Percentiles rank a stretch among this genome's conserved stretches.
Conservation (phyloP, 1,284 basidiomycete species). For the Pterulicium gracile region DNA sequence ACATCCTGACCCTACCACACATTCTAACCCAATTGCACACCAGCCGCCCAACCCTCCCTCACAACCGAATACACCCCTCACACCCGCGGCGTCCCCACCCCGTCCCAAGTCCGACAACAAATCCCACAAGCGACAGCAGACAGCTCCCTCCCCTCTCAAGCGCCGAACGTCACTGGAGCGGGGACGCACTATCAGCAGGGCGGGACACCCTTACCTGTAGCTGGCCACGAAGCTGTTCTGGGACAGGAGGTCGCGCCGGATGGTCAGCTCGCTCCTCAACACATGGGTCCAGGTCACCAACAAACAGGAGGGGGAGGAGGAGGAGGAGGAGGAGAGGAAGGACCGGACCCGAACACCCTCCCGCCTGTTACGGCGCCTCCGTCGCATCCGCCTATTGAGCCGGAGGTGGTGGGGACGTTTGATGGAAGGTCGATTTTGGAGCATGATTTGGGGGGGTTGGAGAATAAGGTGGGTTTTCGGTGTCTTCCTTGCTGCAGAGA, state of each 20-base stretch:
- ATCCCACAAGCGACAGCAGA: constrained; percentile 10
- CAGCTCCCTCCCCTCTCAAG: too few relatives aligned
- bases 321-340: constrained; percentile 34
- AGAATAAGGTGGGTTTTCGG: too few relatives aligned
- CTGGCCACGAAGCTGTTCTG: too few relatives aligned
- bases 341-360: constrained; percentile 51
- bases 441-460: constrained; percentile 73
- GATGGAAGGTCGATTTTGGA: constrained; percentile 84
- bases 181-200: too few relatives aligned
- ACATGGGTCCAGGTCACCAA: too few relatives aligned
- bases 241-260: too few relatives aligned
- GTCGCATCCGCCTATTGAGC: constrained; percentile 70
- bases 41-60: constrained; percentile 47
- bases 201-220: too few relatives aligned
- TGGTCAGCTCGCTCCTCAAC: too few relatives aligned
- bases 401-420: constrained; percentile 49
- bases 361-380: constrained; percentile 58
- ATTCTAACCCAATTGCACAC: constrained; percentile 7
- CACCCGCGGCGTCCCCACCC: constrained; percentile 45
- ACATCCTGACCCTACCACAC: too few relatives aligned
- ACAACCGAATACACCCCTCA: constrained; percentile 88
- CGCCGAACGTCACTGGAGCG: too few relatives aligned
- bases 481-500: too few relatives aligned
- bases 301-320: too few relatives aligned
- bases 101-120: constrained; percentile 10